Evolutionary conservation across 2,329 filamentous ascomycete genomes (phyloP).

Genomic region (Fusarium brachygibbosum): DNA sequence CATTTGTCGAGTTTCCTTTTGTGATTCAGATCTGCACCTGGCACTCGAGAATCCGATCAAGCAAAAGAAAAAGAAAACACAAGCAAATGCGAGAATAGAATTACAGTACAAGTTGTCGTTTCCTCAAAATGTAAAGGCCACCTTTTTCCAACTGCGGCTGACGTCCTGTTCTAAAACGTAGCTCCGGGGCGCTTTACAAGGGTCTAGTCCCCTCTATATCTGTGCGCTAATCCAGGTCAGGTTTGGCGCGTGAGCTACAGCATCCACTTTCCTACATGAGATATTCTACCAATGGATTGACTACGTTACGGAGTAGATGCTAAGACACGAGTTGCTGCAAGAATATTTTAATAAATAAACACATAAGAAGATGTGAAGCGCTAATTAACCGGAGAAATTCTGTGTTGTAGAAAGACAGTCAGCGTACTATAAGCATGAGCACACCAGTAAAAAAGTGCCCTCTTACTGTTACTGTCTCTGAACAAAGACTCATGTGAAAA

Average conservation of each 20-base stretch:
- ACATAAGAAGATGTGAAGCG: not conserved
- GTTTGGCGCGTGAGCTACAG: constrained; percentile 5
- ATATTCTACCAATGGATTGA: constrained; percentile 1
- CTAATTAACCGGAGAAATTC: too few species aligned
- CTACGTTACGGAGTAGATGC: too few species aligned
- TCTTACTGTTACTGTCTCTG: not conserved
- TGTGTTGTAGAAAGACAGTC: too few species aligned
- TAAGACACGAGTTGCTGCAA: not conserved
- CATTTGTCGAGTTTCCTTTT: constrained; percentile 29
- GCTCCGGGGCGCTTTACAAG: constrained; percentile 29
- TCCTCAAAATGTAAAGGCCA: constrained; percentile 39
- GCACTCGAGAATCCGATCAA: constrained; percentile 33
- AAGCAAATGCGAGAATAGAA: constrained; percentile 33
- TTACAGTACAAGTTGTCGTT: constrained; percentile 32
- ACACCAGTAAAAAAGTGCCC: not conserved
- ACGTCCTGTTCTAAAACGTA: constrained; percentile 40
- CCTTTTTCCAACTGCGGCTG: constrained; percentile 46
- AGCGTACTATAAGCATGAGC: not conserved
- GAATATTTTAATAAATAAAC: not conserved
- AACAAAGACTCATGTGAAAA: constrained; percentile 7
- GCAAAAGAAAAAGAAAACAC: constrained; percentile 26
- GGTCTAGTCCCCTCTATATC: constrained; percentile 26
- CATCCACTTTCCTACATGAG: not conserved
- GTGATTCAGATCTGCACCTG: constrained; percentile 36
- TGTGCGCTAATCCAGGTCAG: constrained; percentile 28